phyloP scores from a whole-genome alignment of 139 green algal species.

The Coccomyxa sp. region DNA sequence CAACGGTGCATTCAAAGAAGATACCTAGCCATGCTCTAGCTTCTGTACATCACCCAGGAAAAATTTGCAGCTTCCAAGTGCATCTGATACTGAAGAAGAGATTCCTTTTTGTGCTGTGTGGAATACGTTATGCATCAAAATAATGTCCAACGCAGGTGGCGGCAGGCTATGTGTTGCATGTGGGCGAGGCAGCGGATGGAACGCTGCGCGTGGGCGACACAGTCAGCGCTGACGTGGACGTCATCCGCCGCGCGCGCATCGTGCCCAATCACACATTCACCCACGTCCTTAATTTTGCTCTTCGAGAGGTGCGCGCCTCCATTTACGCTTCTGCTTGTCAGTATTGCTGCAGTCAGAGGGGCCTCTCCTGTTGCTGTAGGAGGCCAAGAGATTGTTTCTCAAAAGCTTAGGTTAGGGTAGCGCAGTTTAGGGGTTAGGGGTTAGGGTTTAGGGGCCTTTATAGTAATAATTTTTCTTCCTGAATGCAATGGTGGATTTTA shows the following conservation, averaged over 20 bases:
- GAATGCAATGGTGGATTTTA: too few species aligned
- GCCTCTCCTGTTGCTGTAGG: too few species aligned
- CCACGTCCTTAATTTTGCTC: constrained; percentile 94
- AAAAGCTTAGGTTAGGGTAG: too few species aligned
- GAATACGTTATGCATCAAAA: neutral
- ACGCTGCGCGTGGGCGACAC: constrained; percentile 56
- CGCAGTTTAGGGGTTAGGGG: too few species aligned
- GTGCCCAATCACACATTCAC: constrained; percentile 98
- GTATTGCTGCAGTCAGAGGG: neutral
- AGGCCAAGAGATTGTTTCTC: too few species aligned
- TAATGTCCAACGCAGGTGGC: constrained; percentile 56
- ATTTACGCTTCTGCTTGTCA: neutral
- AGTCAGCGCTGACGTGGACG: constrained; percentile 74
- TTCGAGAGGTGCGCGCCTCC: constrained; percentile 40
- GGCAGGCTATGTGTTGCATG: constrained; percentile 94
- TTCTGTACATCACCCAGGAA: neutral
- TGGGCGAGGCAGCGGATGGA: constrained; percentile 32
- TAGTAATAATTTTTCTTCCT: too few species aligned
- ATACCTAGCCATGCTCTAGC: too few species aligned
- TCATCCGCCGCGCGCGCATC: constrained; percentile 70
- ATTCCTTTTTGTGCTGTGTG: neutral
- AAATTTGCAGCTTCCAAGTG: neutral
- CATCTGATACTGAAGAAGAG: neutral
- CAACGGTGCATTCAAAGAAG: neutral
- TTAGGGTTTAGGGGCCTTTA: too few species aligned